A percentile compares a stretch with the other conserved stretches of the same genome.
Conservation (phyloP, 179 eudicot genomes). For the Beta corolliflora region DNA sequence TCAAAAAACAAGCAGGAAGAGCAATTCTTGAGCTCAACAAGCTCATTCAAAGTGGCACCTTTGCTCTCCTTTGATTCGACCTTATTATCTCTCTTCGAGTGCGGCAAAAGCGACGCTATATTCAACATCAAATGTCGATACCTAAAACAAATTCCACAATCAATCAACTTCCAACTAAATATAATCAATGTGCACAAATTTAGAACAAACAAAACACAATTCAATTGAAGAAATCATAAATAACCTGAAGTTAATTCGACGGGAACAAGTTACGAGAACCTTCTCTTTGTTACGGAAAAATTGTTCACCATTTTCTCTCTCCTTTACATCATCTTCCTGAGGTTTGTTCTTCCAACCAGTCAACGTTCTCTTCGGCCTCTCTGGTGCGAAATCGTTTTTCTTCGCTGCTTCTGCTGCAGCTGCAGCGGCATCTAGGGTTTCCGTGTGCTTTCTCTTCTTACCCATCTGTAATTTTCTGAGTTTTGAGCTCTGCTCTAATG, state of each 20-base stretch:
- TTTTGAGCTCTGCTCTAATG: too few species aligned
- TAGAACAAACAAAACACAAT: neutral
- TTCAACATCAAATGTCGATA: conserved; percentile 96
- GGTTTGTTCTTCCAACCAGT: conserved; percentile 45
- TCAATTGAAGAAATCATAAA: neutral
- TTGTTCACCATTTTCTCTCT: conserved; percentile 7
- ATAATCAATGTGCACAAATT: neutral
- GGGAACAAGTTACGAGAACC: conserved; percentile 80
- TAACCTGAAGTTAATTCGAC: conserved; percentile 84
- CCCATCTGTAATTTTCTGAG: conserved; percentile 26
- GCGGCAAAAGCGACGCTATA: conserved; percentile 74
- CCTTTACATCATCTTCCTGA: neutral
- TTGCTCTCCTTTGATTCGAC: conserved; percentile 88
- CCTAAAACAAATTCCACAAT: conserved; percentile 31
- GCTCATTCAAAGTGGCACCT: conserved; percentile 88
- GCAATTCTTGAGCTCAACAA: conserved; percentile 86
- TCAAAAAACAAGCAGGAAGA: conserved; percentile 95
- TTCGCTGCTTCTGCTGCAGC: conserved; percentile 11
- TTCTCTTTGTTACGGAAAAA: conserved; percentile 73
- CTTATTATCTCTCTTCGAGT: conserved; percentile 86
- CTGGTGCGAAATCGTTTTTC: conserved; percentile 35
- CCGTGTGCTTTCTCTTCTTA: conserved; percentile 48
- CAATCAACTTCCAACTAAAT: neutral
- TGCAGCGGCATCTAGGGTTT: conserved; percentile 21
- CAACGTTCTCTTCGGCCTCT: conserved; percentile 42